Base-by-base conservation (phyloP, 73 alveolate species). In the Paramecium sexaurelia region DNA sequence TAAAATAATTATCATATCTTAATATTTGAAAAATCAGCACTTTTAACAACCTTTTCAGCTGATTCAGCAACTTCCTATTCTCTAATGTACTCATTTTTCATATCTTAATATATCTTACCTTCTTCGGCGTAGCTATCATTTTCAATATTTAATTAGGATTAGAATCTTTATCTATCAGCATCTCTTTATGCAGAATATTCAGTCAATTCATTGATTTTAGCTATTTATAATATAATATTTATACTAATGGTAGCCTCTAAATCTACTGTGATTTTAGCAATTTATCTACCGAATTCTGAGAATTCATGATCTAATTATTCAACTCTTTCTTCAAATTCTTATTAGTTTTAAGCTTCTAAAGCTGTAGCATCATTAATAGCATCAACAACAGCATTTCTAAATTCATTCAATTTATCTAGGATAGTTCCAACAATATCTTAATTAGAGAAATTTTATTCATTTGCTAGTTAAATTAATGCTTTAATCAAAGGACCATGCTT, bases 1-100 rank as follows among this genome's bases (percentile, higher is more conserved):
- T 51, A 51, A 17, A n/a, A 51, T 51, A 51, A 51, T 51, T 17
- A 78, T 78, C 90, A 78, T 40, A 78, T 41, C 55, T 78, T 40
- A 39, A 78, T 78, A 22, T 45, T 33, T 17, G 90, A 37, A 45
- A 78, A 45, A 78, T 78, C 90, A 11, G 90, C 90, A 19, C 61
- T 29, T 78, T 43, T 45, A 78, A 78, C 90, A 37, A 78, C 43
- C 17, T 78, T 78, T 40, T 78, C 43, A 36, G 90, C 90, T 20
- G 68, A 22, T 78, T 78, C 90, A 24, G 90, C 68, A 39, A 78
- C 90, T 40, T 32, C 90, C 22, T 29, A 78, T 43, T 78, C 90
- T 78, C 73, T 78, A 1, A 78, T 24, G 47, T 78, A 78, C 17
- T 78, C 75, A 41, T 39, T 41, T 43, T 78, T 78, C 39, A 78